Percentiles rank a stretch among this genome's conserved stretches.
Evolutionary conservation across 176 grass and related monocot genomes (phyloP).

Genomic region (Bolboschoenus planiculmis): DNA sequence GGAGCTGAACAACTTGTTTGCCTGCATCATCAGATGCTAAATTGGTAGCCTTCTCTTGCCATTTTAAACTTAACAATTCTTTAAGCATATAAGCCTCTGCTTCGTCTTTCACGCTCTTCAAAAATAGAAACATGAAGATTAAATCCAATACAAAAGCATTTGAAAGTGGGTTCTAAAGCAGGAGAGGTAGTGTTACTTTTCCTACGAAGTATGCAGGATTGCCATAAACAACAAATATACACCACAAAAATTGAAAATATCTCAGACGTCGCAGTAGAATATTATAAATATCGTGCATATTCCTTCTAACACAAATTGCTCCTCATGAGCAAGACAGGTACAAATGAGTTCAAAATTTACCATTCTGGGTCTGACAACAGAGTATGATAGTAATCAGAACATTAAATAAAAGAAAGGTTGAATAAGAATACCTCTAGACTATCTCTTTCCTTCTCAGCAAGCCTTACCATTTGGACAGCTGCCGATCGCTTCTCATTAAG

Average conservation of each 20-base stretch:
- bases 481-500: constrained; percentile 80
- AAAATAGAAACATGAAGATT: constrained; percentile 22
- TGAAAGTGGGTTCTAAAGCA: neutral
- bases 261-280: neutral
- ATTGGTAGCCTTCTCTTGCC: constrained; percentile 79
- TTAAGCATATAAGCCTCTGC: constrained; percentile 91
- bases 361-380: neutral
- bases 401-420: neutral
- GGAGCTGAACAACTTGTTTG: constrained; percentile 46
- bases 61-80: constrained; percentile 84
- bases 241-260: neutral
- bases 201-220: neutral
- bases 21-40: constrained; percentile 73
- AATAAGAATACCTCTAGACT: constrained; percentile 62
- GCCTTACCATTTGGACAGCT: constrained; percentile 85
- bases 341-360: neutral
- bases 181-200: neutral
- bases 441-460: constrained; percentile 98
- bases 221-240: neutral
- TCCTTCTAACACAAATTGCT: neutral
- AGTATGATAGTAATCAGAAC: neutral
- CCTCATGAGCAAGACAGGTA: neutral
- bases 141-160: constrained; percentile 26
- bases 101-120: constrained; percentile 92
- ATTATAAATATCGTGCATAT: neutral